Conservation (phyloP, 176 grass and related monocot species). For the Phragmites australis region DNA sequence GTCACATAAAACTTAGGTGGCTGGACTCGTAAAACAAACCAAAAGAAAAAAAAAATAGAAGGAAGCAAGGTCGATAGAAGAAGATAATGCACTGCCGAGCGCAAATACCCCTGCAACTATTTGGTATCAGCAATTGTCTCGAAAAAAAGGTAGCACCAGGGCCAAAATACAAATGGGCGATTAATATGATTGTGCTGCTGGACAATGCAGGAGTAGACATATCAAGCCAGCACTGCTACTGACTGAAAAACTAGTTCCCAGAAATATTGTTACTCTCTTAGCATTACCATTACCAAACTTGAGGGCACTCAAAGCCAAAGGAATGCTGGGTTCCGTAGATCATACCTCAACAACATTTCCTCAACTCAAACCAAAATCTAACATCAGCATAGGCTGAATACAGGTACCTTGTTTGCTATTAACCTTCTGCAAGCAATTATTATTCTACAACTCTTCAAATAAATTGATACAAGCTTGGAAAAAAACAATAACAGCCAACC, state of each 20-base stretch:
- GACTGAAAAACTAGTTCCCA: neutral
- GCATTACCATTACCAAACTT: neutral
- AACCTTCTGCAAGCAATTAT: slow-evolving; percentile 20
- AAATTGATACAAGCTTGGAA: slow-evolving; percentile 10
- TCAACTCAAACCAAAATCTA: neutral
- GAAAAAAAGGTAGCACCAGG: neutral
- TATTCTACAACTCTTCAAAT: slow-evolving; percentile 27
- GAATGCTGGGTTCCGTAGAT: neutral
- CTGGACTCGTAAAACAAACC: neutral
- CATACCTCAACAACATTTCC: neutral
- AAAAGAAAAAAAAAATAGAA: neutral
- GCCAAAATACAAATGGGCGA: neutral
- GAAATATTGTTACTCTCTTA: neutral
- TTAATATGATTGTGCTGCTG: neutral
- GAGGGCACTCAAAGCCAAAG: neutral
- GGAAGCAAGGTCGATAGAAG: neutral
- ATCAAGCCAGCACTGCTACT: neutral
- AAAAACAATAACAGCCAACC: slow-evolving; percentile 3
- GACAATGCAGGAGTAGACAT: neutral
- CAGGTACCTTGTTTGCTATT: slow-evolving; percentile 4
- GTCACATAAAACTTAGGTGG: neutral
- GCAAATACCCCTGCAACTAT: neutral
- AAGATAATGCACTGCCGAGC: neutral
- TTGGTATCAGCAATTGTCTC: neutral
- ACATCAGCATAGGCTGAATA: neutral